Percentiles rank a stretch among this genome's conserved stretches.
phyloP scores from a whole-genome alignment of 1,284 basidiomycete species.

The Dichomitus squalens region DNA sequence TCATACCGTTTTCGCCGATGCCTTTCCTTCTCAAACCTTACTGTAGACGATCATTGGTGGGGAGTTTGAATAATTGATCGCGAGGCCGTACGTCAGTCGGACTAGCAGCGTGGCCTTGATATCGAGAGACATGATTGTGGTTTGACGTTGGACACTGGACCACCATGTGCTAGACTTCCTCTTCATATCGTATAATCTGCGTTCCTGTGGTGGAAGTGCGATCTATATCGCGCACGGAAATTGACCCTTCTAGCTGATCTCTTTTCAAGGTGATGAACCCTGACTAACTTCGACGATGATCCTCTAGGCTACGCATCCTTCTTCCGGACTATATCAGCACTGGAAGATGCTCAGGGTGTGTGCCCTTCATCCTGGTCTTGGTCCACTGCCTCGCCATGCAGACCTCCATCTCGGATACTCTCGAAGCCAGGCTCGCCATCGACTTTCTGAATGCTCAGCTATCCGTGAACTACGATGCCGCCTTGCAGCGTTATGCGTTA shows the following conservation, averaged over 20 bases:
- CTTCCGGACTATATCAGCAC: not conserved
- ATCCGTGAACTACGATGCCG: conserved; percentile 30
- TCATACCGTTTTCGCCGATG: no score
- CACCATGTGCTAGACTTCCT: not conserved
- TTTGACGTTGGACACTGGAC: not conserved
- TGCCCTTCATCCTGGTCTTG: not conserved
- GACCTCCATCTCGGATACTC: not conserved
- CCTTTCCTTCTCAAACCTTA: no score
- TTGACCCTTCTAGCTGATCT: not conserved
- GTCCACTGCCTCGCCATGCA: not conserved
- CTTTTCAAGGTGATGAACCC: not conserved
- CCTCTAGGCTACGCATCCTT: not conserved
- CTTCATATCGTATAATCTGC: not conserved
- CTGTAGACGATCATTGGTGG: not conserved
- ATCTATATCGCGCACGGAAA: not conserved
- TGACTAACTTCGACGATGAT: no score
- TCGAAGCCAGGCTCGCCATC: conserved; percentile 28
- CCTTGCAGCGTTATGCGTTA: conserved; percentile 22
- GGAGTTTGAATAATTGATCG: no score
- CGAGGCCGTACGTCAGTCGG: no score
- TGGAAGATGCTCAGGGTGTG: not conserved
- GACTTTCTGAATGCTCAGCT: conserved; percentile 37
- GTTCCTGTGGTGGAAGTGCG: not conserved
- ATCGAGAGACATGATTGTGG: conserved; percentile 32
- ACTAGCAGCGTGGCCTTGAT: no score